Conservation (phyloP, 805 yeast genomes). For the Candida cerambycidarum region DNA sequence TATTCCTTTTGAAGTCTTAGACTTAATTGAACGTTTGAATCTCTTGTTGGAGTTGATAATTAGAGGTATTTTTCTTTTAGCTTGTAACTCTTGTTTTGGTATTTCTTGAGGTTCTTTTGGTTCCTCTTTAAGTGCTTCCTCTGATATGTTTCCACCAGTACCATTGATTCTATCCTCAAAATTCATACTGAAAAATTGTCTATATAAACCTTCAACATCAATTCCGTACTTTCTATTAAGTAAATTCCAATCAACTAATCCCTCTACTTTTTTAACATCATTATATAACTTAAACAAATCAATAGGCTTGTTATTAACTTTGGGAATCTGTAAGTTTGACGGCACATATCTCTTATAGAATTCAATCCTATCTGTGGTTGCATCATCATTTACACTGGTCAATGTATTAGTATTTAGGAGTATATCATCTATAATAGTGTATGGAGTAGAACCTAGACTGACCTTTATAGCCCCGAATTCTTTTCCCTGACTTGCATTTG, state of each 20-base stretch:
- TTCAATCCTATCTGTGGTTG: background rate
- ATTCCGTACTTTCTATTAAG: slow-evolving; percentile 3
- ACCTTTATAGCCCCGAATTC: slow-evolving; percentile 75
- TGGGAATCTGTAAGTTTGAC: background rate
- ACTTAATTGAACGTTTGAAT: slow-evolving; percentile 46
- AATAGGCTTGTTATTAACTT: background rate
- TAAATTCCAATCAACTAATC: background rate
- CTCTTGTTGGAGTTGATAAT: slow-evolving; percentile 48
- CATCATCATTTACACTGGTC: background rate
- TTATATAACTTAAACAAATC: slow-evolving; percentile 6
- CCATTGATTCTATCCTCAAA: too few species aligned
- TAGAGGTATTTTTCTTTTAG: slow-evolving; percentile 26
- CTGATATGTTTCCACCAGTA: too few species aligned
- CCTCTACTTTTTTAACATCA: slow-evolving; percentile 8
- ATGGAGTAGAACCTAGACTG: slow-evolving; percentile 17
- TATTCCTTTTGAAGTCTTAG: slow-evolving; percentile 52
- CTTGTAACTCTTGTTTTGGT: background rate
- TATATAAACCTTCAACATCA: background rate
- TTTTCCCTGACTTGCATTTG: slow-evolving; percentile 50
- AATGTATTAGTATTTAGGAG: background rate
- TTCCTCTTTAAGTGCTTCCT: too few species aligned
- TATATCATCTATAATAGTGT: background rate
- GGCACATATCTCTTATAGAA: slow-evolving; percentile 2
- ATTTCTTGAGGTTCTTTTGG: too few species aligned
- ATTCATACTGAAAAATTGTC: background rate